These are phyloP conservation scores for Cyclotella atomus DNA, from an alignment of 108 stramenopile genomes.

Conservation along the genomic window DNA sequence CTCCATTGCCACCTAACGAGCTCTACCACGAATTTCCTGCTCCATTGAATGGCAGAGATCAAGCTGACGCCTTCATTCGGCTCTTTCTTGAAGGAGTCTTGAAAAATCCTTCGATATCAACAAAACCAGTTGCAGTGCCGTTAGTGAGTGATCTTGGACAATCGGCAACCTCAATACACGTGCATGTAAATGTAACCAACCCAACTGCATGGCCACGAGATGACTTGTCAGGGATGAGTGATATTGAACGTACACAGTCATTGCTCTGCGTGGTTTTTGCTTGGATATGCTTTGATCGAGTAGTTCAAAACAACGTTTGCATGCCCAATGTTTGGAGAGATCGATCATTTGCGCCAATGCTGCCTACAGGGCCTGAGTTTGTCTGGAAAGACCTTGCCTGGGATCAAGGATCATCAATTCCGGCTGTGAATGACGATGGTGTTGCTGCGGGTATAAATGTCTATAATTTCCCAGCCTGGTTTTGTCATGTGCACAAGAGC, in stretches of 20 bases:
- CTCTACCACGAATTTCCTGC: constrained; percentile 35
- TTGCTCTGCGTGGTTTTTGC: constrained; percentile 16
- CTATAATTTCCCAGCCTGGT: constrained; percentile 30
- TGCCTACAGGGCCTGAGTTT: constrained; percentile 29
- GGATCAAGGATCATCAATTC: constrained; percentile 17
- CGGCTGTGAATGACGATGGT: not conserved
- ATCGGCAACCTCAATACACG: constrained; percentile 40
- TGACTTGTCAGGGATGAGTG: not conserved
- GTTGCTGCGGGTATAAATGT: constrained; percentile 10
- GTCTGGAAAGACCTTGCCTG: constrained; percentile 19
- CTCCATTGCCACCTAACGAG: constrained; percentile 31
- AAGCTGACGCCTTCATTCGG: constrained; percentile 21
- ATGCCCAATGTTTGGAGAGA: constrained; percentile 32
- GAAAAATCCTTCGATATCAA: constrained; percentile 22
- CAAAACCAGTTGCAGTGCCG: constrained; percentile 22
- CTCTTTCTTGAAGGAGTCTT: constrained; percentile 30
- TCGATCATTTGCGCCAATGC: constrained; percentile 29
- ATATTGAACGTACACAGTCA: constrained; percentile 14
- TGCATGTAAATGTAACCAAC: constrained; percentile 35
- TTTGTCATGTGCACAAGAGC: constrained; percentile 19
- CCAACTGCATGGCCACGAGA: constrained; percentile 32
- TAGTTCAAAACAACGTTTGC: constrained; percentile 12
- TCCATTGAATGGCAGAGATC: constrained; percentile 25
- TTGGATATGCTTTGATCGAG: constrained; percentile 29
- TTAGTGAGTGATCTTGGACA: constrained; percentile 32